Conservation (phyloP, 179 eudicot species). For the Carnegiea gigantea region DNA sequence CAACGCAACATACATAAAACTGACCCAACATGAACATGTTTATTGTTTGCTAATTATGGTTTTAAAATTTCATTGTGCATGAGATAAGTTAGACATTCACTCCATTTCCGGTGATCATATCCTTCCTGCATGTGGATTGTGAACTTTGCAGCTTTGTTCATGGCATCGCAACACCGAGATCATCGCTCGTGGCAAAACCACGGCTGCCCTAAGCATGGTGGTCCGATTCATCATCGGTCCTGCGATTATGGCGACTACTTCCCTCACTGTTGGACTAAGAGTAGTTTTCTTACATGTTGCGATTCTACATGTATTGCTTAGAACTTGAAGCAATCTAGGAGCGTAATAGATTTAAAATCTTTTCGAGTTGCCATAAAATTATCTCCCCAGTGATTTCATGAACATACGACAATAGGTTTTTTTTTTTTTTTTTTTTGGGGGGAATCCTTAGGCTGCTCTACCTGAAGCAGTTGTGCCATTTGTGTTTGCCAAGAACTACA, state of each 20-base stretch:
- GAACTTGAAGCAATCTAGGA: too few relatives aligned
- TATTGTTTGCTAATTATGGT: too few relatives aligned
- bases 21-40: too few relatives aligned
- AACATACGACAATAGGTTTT: too few relatives aligned
- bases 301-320: conserved; percentile 42
- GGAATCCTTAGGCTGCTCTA: conserved; percentile 58
- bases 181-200: conserved; percentile 47
- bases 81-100: too few relatives aligned
- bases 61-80: too few relatives aligned
- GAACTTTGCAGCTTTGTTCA: conserved; percentile 43
- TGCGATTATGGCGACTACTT: conserved; percentile 45
- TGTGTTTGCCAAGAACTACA: conserved; percentile 48
- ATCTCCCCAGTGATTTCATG: too few relatives aligned
- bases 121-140: not conserved
- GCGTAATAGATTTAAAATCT: too few relatives aligned
- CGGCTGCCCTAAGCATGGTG: conserved; percentile 31
- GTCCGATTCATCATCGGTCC: conserved; percentile 53
- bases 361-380: too few relatives aligned
- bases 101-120: too few relatives aligned
- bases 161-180: conserved; percentile 49
- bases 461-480: conserved; percentile 84
- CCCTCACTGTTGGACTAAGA: conserved; percentile 39
- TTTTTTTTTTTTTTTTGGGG: too few relatives aligned
- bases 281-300: conserved; percentile 37
- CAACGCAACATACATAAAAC: too few relatives aligned